Evolutionary conservation across 768 basidiomycete species (phyloP), one percentile per base, ranked within the genome.

Genomic region (Vararia minispora): DNA sequence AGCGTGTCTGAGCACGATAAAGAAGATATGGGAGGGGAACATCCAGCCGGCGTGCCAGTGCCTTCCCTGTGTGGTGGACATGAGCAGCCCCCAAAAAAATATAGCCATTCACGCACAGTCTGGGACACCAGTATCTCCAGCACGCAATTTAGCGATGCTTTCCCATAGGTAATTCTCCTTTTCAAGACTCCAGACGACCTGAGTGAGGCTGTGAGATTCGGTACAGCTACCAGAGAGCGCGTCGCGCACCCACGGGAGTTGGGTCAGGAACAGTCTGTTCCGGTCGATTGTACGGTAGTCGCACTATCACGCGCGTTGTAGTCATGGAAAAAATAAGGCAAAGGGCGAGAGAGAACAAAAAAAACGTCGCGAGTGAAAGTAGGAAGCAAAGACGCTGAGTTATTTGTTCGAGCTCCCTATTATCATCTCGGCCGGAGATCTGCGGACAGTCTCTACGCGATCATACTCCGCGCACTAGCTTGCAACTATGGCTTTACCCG

Each of bases 101-200:
- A 40, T 29, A 27, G 32, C 32, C 22, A 24, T 28, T 25, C 8
- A 68, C 80, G 61, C 52, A 87, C 87, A 90, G 57, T 90, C 86
- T 26, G 83, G 75, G 28, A 74, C 81, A 13, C 74, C 71, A 37
- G 75, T 77, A 44, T 86, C 82, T 21, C 70, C 73, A 5, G 76
- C 70, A 39, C 84, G 70, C 24, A 83, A 84, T 49, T 74, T 70
- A 37, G 85, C 79, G 45, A 90, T 87, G 30, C 84, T 81, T 57
- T 86, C 84, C 87, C 87, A 90, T 6, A 90, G 63, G 5, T 85
- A 73, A 44, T 79, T 79, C 31, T 88, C 87, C 56, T 89, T 90
- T 41, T 88, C 83, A 6, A 72, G 48, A 29, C 71, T 84, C 87
- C 87, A 90, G 63, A 83, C 79, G 56, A 90, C 79, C 86, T 89